Conservation (phyloP, 352 stramenopile genomes). For the Globisporangium nagaii region DNA sequence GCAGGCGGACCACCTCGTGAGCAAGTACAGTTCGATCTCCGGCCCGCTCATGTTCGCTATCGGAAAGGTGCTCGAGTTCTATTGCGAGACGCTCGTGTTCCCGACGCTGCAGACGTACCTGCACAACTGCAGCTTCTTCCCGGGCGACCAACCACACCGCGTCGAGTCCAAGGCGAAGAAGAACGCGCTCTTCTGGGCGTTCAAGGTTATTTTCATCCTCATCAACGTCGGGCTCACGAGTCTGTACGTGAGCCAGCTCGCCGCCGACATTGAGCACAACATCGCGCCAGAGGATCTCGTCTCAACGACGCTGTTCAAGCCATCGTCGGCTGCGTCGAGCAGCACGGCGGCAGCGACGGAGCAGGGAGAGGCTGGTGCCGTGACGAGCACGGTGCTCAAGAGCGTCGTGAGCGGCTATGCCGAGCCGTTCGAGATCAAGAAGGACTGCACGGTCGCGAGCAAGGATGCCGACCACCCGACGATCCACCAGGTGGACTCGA, state of each 20-base stretch:
- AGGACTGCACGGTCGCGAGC: constrained; percentile 4
- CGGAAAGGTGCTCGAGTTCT: constrained; percentile 14
- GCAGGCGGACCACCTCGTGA: constrained; percentile 5
- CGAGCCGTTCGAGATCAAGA: constrained; percentile 8
- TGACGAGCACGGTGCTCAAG: constrained; percentile 13
- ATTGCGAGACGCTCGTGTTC: constrained; percentile 19
- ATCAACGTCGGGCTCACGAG: constrained; percentile 19
- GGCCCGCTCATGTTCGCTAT: constrained; percentile 15
- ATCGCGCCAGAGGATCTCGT: constrained; percentile 6
- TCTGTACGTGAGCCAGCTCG: constrained; percentile 16
- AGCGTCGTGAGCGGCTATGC: constrained; percentile 16
- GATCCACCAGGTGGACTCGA: constrained; percentile 11
- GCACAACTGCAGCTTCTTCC: constrained; percentile 19
- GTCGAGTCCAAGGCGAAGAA: constrained; percentile 15
- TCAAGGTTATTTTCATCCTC: constrained; percentile 16
- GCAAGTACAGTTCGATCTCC: constrained; percentile 13
- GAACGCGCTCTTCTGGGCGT: constrained; percentile 13
- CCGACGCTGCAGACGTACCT: constrained; percentile 18
- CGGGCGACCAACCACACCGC: constrained; percentile 18
- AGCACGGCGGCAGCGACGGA: neutral
- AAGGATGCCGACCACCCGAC: neutral
- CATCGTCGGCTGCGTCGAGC: neutral
- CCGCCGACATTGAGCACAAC: constrained; percentile 7
- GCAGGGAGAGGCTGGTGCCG: neutral
- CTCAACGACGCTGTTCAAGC: too few relatives aligned